Evolutionary conservation across 73 alveolate genomes (phyloP).

Genomic region (Tetrahymena malaccensis): DNA sequence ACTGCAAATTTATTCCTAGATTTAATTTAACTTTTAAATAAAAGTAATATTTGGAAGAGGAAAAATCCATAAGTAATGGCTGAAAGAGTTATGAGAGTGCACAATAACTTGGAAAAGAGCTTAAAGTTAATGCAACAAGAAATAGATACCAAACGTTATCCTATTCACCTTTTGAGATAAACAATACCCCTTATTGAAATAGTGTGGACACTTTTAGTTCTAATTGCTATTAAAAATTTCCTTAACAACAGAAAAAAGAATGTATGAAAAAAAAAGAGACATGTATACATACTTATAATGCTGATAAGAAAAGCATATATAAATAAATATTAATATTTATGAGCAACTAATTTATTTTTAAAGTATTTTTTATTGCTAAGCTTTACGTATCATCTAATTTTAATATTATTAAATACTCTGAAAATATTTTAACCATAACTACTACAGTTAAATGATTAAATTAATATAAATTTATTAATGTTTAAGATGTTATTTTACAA

Average conservation of each 20-base stretch:
- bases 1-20: too few relatives aligned
- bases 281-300: too few relatives aligned
- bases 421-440: too few relatives aligned
- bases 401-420: too few relatives aligned
- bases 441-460: too few relatives aligned
- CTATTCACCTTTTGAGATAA: background rate
- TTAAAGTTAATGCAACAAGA: background rate
- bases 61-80: background rate
- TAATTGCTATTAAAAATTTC: background rate
- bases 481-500: too few relatives aligned
- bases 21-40: background rate
- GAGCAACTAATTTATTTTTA: too few relatives aligned
- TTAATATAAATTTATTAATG: too few relatives aligned
- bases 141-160: background rate
- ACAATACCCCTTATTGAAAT: background rate
- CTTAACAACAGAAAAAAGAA: background rate
- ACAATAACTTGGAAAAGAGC: background rate
- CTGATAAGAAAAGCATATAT: too few relatives aligned
- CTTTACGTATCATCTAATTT: too few relatives aligned
- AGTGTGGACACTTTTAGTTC: background rate
- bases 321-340: too few relatives aligned
- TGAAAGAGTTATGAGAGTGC: background rate
- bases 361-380: too few relatives aligned
- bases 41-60: background rate
- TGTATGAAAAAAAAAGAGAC: background rate